Base-by-base conservation (phyloP, 345 rosid genomes). In the Eucalyptus curtisii region DNA sequence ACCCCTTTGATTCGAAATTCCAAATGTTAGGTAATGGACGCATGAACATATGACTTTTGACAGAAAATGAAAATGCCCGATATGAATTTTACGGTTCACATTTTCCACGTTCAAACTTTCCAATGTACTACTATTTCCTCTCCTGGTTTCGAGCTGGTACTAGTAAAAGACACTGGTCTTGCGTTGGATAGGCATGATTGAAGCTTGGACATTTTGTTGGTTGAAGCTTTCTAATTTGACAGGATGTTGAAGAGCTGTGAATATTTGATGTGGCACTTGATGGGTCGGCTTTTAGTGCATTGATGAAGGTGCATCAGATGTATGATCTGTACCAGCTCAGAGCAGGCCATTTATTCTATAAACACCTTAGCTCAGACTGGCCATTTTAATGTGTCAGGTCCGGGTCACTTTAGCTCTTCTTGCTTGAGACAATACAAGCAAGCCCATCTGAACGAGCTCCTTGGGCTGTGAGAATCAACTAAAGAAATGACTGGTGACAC, bases 1-100 rank as follows among this genome's bases (percentile, higher is more conserved):
- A 93, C 95, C 8, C 95, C 95, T 93, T 47, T 27, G 22, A 31
- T 59, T 27, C 22, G 12, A 22, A 49, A 52, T 52, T 64, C 84
- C 19, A 37, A 76, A 20, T 42, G 61, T 88, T 33, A 61, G 31
- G 47, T 44, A 86, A 52, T 12, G 49, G 47, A 76, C 47, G 44
- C 27, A 49, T 11, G 25, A 33, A 11, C 16, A 44, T n/a, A 85
- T 57, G 47, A 24, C 3, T 9, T 50, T 86, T 44, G 87, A 86
- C 87, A 33, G 87, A 68, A 55, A 71, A 19, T 13, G 17, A 27
- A 47, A 20, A 81, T 81, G 27, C 22, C 44, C 22, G 31, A 40
- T 15, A 22, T 27, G 86, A 81, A 40, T 42, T 40, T 64, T n/a
- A 64, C 19, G 76, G 76, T 64, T 64, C 76, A n/a, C 19, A 64